These are phyloP conservation scores for Suhomyces pyralidae DNA, from an alignment of 805 yeast species.

Conservation along the genomic window DNA sequence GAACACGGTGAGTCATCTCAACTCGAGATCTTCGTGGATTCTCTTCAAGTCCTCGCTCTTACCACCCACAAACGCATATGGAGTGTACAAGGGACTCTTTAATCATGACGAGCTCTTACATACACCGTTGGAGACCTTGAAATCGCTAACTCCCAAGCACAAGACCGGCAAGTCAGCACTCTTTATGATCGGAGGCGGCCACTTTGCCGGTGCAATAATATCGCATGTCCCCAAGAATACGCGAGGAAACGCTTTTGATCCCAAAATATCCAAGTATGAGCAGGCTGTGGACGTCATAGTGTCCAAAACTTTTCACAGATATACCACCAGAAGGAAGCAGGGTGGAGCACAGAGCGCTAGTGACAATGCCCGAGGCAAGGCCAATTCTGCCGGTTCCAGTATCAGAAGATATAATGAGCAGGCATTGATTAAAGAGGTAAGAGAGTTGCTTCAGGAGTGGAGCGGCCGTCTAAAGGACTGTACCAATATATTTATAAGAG, in stretches of 20 bases:
- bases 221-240: constrained; percentile 61
- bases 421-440: constrained; percentile 75
- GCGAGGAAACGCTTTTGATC: constrained; percentile 53
- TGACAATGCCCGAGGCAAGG: constrained; percentile 91
- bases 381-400: constrained; percentile 92
- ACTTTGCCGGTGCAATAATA: constrained; percentile 92
- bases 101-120: constrained; percentile 33
- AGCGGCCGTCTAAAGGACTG: constrained; percentile 55
- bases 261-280: constrained; percentile 47
- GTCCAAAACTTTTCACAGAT: constrained; percentile 88
- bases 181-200: constrained; percentile 96
- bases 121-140: constrained; percentile 51
- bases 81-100: constrained; percentile 65
- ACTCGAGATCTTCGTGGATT: constrained; percentile 69
- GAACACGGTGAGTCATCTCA: constrained; percentile 48
- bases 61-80: constrained; percentile 50
- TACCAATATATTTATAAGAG: constrained; percentile 71
- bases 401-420: constrained; percentile 88
- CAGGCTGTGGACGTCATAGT: constrained; percentile 65
- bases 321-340: constrained; percentile 94
- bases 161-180: constrained; percentile 59
- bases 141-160: constrained; percentile 26
- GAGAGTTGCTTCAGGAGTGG: constrained; percentile 68
- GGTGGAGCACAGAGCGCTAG: constrained; percentile 95
- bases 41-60: constrained; percentile 51